Conservation (phyloP, 148 eudicot species). For the Agrostemma githago region DNA sequence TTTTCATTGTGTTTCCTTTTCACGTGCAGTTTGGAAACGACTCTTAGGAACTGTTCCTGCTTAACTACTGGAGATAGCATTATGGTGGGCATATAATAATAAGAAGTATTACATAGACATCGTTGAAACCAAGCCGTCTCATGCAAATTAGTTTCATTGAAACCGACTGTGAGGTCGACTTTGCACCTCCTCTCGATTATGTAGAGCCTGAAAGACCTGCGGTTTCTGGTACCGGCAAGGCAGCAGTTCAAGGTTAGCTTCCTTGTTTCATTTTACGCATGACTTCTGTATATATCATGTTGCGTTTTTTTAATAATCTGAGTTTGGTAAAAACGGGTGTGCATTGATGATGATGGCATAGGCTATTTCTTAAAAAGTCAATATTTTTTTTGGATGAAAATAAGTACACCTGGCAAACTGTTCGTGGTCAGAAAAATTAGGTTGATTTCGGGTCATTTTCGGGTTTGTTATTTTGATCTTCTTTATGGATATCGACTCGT, state of each 20-base stretch:
- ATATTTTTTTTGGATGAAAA: not conserved
- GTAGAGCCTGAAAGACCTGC: constrained; percentile 80
- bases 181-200: constrained; percentile 98
- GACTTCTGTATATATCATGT: not conserved
- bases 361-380: not conserved
- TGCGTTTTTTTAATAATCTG: not conserved
- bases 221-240: constrained; percentile 42
- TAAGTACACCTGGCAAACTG: no score
- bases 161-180: constrained; percentile 97
- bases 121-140: constrained; percentile 69
- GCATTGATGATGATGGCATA: not conserved
- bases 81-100: constrained; percentile 84
- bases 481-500: no score
- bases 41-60: constrained; percentile 90
- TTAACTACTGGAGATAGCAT: constrained; percentile 87
- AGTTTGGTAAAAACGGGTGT: not conserved
- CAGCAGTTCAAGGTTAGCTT: constrained; percentile 58
- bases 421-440: no score
- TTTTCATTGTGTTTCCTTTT: not conserved
- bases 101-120: constrained; percentile 91
- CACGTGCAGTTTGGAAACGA: constrained; percentile 87
- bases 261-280: not conserved
- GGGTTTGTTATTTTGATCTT: no score
- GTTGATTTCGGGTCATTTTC: no score
- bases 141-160: constrained; percentile 88